Conservation (phyloP, 2,329 filamentous ascomycete species). For the Trichothecium roseum region DNA sequence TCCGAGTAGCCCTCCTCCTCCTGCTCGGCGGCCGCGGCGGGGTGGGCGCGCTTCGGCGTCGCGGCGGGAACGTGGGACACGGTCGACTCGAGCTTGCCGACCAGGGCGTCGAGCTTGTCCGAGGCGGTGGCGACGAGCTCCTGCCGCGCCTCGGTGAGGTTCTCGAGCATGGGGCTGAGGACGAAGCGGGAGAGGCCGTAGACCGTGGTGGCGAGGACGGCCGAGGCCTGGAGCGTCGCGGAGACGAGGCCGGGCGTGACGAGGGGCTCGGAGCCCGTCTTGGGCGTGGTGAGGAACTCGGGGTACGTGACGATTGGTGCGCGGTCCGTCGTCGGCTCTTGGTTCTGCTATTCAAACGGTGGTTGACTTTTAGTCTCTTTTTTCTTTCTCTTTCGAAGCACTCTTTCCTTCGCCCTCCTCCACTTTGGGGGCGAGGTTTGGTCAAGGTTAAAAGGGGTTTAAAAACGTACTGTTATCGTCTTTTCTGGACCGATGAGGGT, state of each 20-base stretch:
- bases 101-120: slow-evolving; percentile 32
- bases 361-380: no score
- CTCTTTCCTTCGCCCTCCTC: no score
- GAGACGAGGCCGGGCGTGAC: slow-evolving; percentile 49
- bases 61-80: slow-evolving; percentile 50
- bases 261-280: slow-evolving; percentile 29
- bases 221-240: slow-evolving; percentile 48
- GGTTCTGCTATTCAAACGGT: slow-evolving; percentile 12
- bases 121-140: slow-evolving; percentile 41
- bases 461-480: slow-evolving; percentile 2
- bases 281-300: slow-evolving; percentile 50
- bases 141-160: slow-evolving; percentile 38
- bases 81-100: slow-evolving; percentile 39
- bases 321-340: slow-evolving; percentile 26
- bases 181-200: slow-evolving; percentile 65
- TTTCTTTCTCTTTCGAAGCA: no score
- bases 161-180: slow-evolving; percentile 50
- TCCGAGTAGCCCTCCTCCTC: slow-evolving; percentile 24
- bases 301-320: slow-evolving; percentile 59
- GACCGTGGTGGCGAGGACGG: slow-evolving; percentile 47
- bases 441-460: slow-evolving; percentile 8
- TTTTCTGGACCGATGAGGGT: slow-evolving; percentile 39
- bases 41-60: neutral
- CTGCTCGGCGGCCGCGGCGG: slow-evolving; percentile 12
- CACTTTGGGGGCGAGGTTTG: no score